Percentiles rank a stretch among this genome's conserved stretches.
phyloP scores from a whole-genome alignment of 176 grass and related monocot genomes.

The Bonia amplexicaulis region DNA sequence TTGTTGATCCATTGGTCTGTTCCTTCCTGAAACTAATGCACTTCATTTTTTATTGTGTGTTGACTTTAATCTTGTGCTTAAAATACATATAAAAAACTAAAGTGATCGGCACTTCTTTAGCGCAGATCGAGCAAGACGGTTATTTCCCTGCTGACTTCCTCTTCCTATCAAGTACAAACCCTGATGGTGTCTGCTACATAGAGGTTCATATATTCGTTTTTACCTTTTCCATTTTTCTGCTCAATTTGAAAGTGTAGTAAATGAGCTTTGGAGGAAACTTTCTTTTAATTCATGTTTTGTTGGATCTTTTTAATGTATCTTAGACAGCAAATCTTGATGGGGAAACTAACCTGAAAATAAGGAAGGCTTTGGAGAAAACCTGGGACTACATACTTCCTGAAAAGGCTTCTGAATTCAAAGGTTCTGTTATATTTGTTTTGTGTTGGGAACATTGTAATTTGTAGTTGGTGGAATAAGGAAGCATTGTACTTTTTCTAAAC shows the following conservation, averaged over 20 bases:
- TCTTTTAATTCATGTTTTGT: constrained; percentile 2
- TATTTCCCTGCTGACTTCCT: constrained; percentile 97
- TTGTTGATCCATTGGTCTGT: background rate
- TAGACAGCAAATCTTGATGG: constrained; percentile 99
- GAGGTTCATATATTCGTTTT: constrained; percentile 62
- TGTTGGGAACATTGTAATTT: background rate
- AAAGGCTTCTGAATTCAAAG: constrained; percentile 92
- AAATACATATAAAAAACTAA: constrained; percentile 32
- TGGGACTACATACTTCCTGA: constrained; percentile 80
- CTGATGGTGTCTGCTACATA: constrained; percentile 96
- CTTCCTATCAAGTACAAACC: constrained; percentile 94
- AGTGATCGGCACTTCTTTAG: constrained; percentile 49
- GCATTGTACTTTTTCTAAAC: constrained; percentile 15
- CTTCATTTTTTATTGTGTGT: background rate
- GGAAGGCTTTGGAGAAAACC: constrained; percentile 95
- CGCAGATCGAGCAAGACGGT: constrained; percentile 96
- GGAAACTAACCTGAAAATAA: constrained; percentile 98
- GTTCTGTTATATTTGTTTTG: constrained; percentile 39
- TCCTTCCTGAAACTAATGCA: constrained; percentile 2
- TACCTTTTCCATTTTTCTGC: constrained; percentile 4
- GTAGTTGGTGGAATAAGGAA: constrained; percentile 2
- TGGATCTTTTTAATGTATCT: constrained; percentile 31
- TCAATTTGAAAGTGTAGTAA: constrained; percentile 6
- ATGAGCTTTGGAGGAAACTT: background rate
- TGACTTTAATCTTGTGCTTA: constrained; percentile 3